Evolutionary conservation across 106 monocot species (phyloP), one percentile per base, ranked within the genome.

Genomic region (Phalaenopsis equestris): DNA sequence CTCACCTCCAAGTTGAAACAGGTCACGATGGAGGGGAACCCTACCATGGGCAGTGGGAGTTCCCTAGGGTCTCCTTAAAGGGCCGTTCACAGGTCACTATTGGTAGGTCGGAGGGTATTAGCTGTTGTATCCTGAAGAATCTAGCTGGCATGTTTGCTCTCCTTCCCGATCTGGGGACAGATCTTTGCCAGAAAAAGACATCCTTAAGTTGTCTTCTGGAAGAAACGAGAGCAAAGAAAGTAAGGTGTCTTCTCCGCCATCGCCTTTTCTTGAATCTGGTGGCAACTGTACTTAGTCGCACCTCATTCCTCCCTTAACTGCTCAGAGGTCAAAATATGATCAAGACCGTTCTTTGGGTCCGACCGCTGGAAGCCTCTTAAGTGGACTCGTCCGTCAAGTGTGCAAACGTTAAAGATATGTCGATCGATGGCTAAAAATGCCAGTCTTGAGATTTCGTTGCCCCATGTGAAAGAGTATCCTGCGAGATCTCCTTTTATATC

Each of bases 311-410:
- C 78, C 73, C 8, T 79, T 67, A 72, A 79, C 87, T 23, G 79
- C 80, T 19, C 89, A 80, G 88, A 90, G 91, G 88, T 92, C 96
- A 58, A 8, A 72, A 85, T 58, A 61, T 18, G 91, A 88, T 47
- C 72, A 65, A 56, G 93, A 93, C 65, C 85, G 78, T 61, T 77
- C 84, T 4, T 46, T 89, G n/a, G 84, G 87, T 58, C 85, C 89
- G 4, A 79, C 81, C 5, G n/a, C 79, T 86, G 90, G 89, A 91
- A 85, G 52, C 85, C 88, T 16, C 80, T 82, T 55, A 89, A 87
- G 56, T 99, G 98, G 98, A 77, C 77, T 41, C 84, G 93, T 14
- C 73, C 85, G 6, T 57, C 79, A 18, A 87, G 89, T 45, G 49
- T 90, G 39, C 81, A 82, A 8, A 77, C 76, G 1, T 42, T 80